phyloP scores from a whole-genome alignment of 768 basidiomycete species.

The Cubamyces sp. region DNA sequence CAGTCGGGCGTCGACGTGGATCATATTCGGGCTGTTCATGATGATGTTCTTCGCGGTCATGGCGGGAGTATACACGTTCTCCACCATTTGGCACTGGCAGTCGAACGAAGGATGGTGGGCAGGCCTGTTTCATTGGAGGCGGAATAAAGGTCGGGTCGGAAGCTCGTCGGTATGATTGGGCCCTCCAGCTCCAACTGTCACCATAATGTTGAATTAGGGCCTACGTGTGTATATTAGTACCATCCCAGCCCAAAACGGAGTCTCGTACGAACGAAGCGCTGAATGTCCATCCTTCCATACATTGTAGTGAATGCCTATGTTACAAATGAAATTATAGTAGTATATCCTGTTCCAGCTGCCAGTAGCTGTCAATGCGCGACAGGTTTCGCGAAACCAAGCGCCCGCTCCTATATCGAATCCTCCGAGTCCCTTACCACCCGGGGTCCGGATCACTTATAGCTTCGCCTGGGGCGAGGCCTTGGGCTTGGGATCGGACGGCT shows the following conservation, averaged over 20 bases:
- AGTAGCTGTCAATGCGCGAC: background rate
- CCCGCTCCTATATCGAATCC: background rate
- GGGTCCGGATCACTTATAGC: background rate
- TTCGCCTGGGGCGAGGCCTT: background rate
- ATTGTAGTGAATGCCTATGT: background rate
- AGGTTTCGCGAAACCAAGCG: background rate
- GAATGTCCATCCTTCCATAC: background rate
- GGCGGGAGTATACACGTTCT: slow-evolving; percentile 51
- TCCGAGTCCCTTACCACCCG: background rate
- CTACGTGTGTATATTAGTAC: background rate
- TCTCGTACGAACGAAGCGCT: too few relatives aligned
- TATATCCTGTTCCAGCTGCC: slow-evolving; percentile 1
- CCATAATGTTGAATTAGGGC: background rate
- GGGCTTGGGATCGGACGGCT: slow-evolving; percentile 14
- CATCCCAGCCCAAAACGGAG: too few relatives aligned
- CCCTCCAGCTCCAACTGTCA: background rate
- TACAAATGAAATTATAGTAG: slow-evolving; percentile 5
- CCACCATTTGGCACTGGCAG: slow-evolving; percentile 50
- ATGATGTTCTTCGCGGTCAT: slow-evolving; percentile 44
- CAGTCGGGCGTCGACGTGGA: slow-evolving; percentile 41
- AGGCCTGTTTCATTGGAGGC: background rate
- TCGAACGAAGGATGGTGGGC: slow-evolving; percentile 11
- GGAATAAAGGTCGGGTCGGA: background rate
- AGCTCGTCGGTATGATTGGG: background rate
- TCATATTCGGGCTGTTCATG: slow-evolving; percentile 45